phyloP scores from a whole-genome alignment of 192 early-diverging fungal species.

The Linnemannia zychae region DNA sequence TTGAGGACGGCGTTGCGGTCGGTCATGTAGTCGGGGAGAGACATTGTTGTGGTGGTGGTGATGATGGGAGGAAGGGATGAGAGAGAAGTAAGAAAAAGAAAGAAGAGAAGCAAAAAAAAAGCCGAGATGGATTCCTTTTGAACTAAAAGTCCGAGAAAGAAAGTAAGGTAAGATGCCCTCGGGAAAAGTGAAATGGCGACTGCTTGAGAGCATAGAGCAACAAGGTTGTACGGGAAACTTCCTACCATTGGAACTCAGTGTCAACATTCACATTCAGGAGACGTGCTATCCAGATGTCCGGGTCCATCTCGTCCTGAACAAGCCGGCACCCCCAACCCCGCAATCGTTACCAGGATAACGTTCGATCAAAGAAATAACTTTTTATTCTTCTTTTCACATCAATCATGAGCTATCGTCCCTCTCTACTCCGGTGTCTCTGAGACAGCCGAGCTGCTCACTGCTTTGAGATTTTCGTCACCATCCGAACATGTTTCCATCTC shows the following conservation, averaged over 20 bases:
- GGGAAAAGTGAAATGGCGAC: neutral
- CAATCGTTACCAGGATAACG: neutral
- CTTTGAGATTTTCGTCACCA: neutral
- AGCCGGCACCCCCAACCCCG: neutral
- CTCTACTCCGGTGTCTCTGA: neutral
- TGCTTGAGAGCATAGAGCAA: conserved; percentile 1
- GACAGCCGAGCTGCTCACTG: neutral
- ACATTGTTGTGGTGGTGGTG: conserved; percentile 5
- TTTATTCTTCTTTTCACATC: neutral
- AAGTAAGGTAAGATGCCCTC: neutral
- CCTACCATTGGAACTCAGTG: neutral
- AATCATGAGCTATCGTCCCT: neutral
- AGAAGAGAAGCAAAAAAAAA: neutral
- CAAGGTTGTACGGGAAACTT: neutral
- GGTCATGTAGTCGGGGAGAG: conserved; percentile 64
- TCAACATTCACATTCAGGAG: neutral
- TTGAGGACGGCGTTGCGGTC: conserved; percentile 60
- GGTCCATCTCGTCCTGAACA: neutral
- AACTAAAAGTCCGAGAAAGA: neutral
- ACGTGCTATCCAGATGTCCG: neutral
- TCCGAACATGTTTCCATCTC: neutral
- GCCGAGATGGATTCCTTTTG: neutral
- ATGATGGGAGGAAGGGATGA: neutral
- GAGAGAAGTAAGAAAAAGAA: neutral
- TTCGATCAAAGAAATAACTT: neutral